Evolutionary conservation across 768 basidiomycete species (phyloP).

Genomic region (Psilocybe subaeruginosa): DNA sequence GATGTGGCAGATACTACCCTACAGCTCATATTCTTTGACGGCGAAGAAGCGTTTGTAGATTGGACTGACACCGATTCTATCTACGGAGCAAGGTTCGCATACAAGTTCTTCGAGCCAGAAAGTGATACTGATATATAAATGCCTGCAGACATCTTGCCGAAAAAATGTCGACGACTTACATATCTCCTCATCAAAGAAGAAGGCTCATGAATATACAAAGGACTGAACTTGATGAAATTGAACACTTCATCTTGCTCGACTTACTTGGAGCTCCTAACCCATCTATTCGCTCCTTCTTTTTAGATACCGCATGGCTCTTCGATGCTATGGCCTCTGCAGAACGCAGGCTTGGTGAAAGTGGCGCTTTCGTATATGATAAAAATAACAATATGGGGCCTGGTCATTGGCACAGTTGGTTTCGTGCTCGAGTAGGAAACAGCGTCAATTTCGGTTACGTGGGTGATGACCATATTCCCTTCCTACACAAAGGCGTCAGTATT

Average conservation of each 20-base stretch:
- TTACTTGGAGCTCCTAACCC: slow-evolving; percentile 83
- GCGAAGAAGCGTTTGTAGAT: slow-evolving; percentile 91
- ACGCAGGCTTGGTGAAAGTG: slow-evolving; percentile 63
- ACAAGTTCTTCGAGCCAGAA: background rate
- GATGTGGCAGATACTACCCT: slow-evolving; percentile 86
- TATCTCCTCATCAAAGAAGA: slow-evolving; percentile 60
- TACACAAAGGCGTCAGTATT: slow-evolving; percentile 79
- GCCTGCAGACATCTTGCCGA: slow-evolving; percentile 79
- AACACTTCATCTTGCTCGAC: slow-evolving; percentile 92
- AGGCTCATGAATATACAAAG: slow-evolving; percentile 54
- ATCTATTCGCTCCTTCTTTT: slow-evolving; percentile 76
- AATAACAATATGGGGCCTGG: slow-evolving; percentile 47
- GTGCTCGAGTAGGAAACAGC: slow-evolving; percentile 42
- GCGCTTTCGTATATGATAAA: slow-evolving; percentile 56
- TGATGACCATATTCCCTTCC: slow-evolving; percentile 95
- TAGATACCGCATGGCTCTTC: slow-evolving; percentile 93
- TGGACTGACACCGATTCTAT: slow-evolving; percentile 93
- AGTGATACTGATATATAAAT: background rate
- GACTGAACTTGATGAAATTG: slow-evolving; percentile 77
- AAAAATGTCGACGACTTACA: slow-evolving; percentile 76
- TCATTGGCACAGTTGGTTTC: slow-evolving; percentile 70
- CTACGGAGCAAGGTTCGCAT: slow-evolving; percentile 87
- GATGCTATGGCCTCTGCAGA: slow-evolving; percentile 79
- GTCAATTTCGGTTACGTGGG: slow-evolving; percentile 64
- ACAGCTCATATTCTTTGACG: slow-evolving; percentile 95